Evolutionary conservation across 2,329 filamentous ascomycete genomes (phyloP).

Genomic region (Talaromyces piceae): DNA sequence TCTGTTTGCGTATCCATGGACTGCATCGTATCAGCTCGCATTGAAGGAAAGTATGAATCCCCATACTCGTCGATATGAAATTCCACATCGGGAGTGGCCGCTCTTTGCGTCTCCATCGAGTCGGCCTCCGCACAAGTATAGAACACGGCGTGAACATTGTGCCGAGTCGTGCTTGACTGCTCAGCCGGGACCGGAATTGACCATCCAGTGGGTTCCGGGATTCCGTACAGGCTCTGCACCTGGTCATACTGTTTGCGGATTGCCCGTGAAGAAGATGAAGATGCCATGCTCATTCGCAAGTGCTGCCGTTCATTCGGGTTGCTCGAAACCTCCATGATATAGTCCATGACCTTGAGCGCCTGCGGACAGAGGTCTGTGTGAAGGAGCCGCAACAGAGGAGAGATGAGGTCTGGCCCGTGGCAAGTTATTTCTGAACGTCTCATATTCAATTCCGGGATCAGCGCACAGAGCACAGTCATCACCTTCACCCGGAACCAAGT

Average conservation of each 20-base stretch:
- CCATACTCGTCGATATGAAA: conserved; percentile 86
- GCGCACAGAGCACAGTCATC: conserved; percentile 77
- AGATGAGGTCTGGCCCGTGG: conserved; percentile 91
- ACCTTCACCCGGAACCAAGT: conserved; percentile 89
- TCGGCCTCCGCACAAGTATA: conserved; percentile 76
- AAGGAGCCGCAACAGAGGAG: conserved; percentile 76
- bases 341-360: conserved; percentile 83
- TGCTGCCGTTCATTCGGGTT: conserved; percentile 91
- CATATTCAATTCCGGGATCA: conserved; percentile 91
- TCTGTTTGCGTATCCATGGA: conserved; percentile 62
- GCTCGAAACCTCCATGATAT: conserved; percentile 89
- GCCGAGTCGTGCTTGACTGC: conserved; percentile 76
- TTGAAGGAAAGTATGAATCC: conserved; percentile 65
- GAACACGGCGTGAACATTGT: conserved; percentile 92
- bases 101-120: conserved; percentile 51
- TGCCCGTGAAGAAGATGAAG: conserved; percentile 67
- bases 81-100: conserved; percentile 76
- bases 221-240: conserved; percentile 90
- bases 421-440: conserved; percentile 79
- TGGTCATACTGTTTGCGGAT: conserved; percentile 92
- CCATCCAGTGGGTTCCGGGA: conserved; percentile 93
- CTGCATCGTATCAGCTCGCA: conserved; percentile 84
- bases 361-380: conserved; percentile 93
- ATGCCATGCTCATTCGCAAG: conserved; percentile 95
- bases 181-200: conserved; percentile 87